These are phyloP conservation scores for Keithomyces neogunnii DNA, from an alignment of 2,329 filamentous ascomycete species.

Conservation along the genomic window DNA sequence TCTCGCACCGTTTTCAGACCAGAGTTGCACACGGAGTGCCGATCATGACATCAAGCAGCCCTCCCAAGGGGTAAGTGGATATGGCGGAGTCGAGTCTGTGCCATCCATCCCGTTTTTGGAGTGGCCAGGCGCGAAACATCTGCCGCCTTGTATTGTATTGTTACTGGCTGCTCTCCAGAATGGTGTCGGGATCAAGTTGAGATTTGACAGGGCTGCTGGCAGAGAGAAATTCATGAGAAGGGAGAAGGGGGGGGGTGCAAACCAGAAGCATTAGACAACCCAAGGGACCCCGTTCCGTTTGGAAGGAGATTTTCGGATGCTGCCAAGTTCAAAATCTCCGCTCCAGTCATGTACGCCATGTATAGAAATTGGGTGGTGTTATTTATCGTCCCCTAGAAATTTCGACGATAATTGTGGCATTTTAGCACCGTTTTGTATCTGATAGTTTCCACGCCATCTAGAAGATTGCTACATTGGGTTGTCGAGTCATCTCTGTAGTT, in stretches of 20 bases:
- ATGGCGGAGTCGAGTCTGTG: slow-evolving; percentile 8
- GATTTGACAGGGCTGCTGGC: no score
- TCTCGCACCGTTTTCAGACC: slow-evolving; percentile 11
- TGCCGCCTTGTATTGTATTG: no score
- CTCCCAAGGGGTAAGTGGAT: slow-evolving; percentile 8
- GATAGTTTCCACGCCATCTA: not conserved
- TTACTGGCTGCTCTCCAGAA: no score
- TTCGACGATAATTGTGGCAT: no score
- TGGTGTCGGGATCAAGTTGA: no score
- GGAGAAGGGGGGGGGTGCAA: no score
- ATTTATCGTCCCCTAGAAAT: no score
- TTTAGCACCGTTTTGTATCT: not conserved
- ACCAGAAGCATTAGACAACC: not conserved
- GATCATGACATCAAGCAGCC: slow-evolving; percentile 25
- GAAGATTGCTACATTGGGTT: not conserved
- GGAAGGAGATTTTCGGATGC: not conserved
- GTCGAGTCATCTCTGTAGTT: not conserved
- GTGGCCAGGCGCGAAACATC: no score
- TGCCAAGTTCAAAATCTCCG: not conserved
- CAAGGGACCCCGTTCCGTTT: not conserved
- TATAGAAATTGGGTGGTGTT: no score
- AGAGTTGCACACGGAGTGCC: slow-evolving; percentile 12
- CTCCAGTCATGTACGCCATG: not conserved
- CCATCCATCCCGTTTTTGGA: not conserved
- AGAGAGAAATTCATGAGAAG: no score